Base-by-base conservation (phyloP, 2,329 filamentous ascomycete species). In the Fusarium equiseti region DNA sequence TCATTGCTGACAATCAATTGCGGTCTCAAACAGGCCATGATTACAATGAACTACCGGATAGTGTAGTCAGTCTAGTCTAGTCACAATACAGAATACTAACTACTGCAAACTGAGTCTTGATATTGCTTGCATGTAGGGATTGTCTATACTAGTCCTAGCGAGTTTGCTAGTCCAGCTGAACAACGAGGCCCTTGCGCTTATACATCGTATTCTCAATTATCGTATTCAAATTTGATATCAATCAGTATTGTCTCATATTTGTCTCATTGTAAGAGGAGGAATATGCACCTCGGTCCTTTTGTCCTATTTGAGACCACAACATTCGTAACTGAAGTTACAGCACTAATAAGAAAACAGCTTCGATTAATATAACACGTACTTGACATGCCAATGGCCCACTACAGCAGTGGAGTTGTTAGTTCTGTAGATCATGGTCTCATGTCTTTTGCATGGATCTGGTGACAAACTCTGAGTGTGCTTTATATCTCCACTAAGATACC, bases 91-190 rank as follows among this genome's bases (percentile, higher is more conserved):
- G 3, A 38, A 38, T 38, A n/a, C 22, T 8, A 40, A 11, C 29
- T 24, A 9, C 49, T 20, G 10, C 31, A 38, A 51, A 48, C 27
- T 18, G 24, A 18, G 22, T 27, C 43, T 24, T 53, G 12, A 35
- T 49, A 48, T 26, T 49, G 45, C 38, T 57, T 67, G 45, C 24
- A 18, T 38, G 49, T 52, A 52, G 24, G 16, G 44, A 51, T 26
- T 24, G 12, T 22, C 26, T 20, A n/a, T 52, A 35, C 32, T 22
- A 52, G 50, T 52, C 32, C 24, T 50, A 56, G 26, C 43, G 42
- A 50, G 40, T 62, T 67, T 62, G 31, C 38, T 56, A 56, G 61
- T 40, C 51, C 42, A 52, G 62, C 50, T 53, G 60, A 38, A 64
- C 43, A 12, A 27, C 29, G 24, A 27, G 31, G 50, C 43, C 66